phyloP scores from a whole-genome alignment of 148 eudicot genomes.

The Rhododendron mucronatum region DNA sequence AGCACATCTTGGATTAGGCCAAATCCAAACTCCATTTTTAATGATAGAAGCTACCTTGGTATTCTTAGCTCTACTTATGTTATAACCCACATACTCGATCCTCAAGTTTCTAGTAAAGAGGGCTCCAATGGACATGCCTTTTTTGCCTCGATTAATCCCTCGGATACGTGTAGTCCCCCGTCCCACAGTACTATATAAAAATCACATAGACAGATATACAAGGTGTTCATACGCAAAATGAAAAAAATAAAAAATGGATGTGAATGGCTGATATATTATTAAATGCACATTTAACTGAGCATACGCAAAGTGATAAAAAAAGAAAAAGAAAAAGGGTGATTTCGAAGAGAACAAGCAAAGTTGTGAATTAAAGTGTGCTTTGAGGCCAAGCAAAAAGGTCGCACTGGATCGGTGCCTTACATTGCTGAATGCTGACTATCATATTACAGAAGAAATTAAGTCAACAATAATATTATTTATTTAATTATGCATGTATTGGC shows the following conservation, averaged over 20 bases:
- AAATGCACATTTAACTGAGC: neutral
- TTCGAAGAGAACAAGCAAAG: constrained; percentile 8
- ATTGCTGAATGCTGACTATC: neutral
- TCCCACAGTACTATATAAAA: neutral
- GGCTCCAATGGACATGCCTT: no score
- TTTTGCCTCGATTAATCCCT: no score
- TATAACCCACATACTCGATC: no score
- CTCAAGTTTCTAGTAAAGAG: no score
- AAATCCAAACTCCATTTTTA: no score
- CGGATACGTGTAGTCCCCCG: no score
- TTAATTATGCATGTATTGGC: neutral
- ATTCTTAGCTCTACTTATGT: no score
- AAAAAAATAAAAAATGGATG: neutral
- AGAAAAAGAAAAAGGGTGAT: neutral
- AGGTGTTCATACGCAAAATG: neutral
- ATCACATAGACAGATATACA: neutral
- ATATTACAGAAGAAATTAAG: neutral
- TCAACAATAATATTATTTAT: neutral
- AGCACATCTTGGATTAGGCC: no score
- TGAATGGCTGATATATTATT: neutral
- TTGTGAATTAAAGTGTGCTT: neutral
- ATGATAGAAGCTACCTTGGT: no score
- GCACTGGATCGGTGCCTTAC: neutral
- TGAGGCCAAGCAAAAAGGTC: neutral
- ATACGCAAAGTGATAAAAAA: constrained; percentile 14